Base-by-base conservation (phyloP, 805 yeast species). In the Pichia membranifaciens region DNA sequence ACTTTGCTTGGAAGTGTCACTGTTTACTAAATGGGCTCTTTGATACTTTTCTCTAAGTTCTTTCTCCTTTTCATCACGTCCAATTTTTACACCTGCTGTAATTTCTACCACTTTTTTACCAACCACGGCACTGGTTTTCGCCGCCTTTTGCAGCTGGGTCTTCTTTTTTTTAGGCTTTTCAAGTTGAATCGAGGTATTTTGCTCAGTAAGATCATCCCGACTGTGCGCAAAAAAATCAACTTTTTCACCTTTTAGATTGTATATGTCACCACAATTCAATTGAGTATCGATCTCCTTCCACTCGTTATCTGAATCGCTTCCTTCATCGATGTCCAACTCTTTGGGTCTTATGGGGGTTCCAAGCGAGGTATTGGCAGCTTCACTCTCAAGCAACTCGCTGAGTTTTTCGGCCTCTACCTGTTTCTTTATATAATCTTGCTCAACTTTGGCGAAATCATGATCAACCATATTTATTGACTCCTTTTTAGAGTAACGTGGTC, bases 211-310 rank as follows among this genome's bases (percentile, higher is more conserved):
- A 5, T 60, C 52, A 51, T 65, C 58, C 46, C 59, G 17, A 36
- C 67, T 60, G 36, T 64, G 62, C 18, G 60, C 46, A 47, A 62
- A 62, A 16, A 59, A 60, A 21, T 79, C 69, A 43, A 81, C 75
- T 21, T 81, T 66, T 48, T 81, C 79, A 4, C 93, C 97, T 57
- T 77, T 78, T 22, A 87, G 86, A 58, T 91, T 87, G 61, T 87
- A 91, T 37, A 87, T 75, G 51, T 87, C 87, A 18, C 59, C 51
- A 48, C 78, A 73, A 42, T 82, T 79, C 3, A 96, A 81, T 25
- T 87, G 82, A 0, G 91, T 81, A 38, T 85, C 84, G 87, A 93
- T 89, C 16, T 85, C 79, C 58, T 84, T 82, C 99, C 99, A 93
- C 25, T 74, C 82, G 13, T 71, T 76, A 32, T 73, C 77, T 16